phyloP scores from a whole-genome alignment of 345 rosid genomes.

The Eucalyptus pauciflora region DNA sequence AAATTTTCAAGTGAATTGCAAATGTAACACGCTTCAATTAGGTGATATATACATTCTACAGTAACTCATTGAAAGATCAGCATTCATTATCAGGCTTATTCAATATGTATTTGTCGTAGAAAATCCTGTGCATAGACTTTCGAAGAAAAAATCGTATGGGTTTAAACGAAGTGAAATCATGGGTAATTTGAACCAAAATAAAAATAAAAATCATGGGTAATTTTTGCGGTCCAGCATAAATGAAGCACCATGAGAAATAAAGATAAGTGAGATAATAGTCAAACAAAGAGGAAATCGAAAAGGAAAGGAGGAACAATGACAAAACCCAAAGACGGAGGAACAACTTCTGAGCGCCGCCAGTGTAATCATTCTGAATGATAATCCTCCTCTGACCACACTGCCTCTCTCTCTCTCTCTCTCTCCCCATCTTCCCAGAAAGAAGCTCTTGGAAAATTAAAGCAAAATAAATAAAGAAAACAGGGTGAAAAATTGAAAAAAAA shows the following conservation, averaged over 20 bases:
- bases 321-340: constrained; percentile 19
- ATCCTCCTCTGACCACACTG: neutral
- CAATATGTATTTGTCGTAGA: neutral
- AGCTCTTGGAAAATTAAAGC: neutral
- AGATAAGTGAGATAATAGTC: neutral
- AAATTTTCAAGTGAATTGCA: neutral
- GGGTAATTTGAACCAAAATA: neutral
- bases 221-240: neutral
- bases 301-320: neutral
- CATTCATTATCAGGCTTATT: neutral
- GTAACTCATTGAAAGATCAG: neutral
- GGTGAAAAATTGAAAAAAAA: too few species aligned
- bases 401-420: neutral
- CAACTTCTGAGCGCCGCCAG: constrained; percentile 35
- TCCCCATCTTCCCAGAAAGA: neutral
- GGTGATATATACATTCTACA: neutral
- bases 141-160: neutral
- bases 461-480: neutral
- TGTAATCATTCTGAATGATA: constrained; percentile 30
- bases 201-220: neutral
- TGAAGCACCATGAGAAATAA: neutral
- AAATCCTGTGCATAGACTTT: neutral
- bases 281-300: neutral
- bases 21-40: neutral
- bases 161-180: neutral